These are phyloP conservation scores for Tilletia walkeri DNA, from an alignment of 1,284 basidiomycete genomes.

Conservation along the genomic window DNA sequence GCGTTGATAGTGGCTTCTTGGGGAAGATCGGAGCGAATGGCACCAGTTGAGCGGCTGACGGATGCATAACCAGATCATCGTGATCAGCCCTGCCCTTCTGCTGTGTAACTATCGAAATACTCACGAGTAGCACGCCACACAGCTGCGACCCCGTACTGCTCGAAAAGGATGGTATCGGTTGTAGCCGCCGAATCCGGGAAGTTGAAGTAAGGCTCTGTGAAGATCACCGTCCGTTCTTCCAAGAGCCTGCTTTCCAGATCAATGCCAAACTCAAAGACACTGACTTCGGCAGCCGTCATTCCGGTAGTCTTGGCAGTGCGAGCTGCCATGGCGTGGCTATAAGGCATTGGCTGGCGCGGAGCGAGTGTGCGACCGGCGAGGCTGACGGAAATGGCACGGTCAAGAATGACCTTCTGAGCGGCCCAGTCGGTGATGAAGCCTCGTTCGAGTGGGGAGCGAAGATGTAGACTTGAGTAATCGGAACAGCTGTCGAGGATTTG, in stretches of 20 bases:
- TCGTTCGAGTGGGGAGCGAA: slow-evolving; percentile 45
- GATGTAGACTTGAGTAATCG: slow-evolving; percentile 43
- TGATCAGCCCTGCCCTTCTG: no score
- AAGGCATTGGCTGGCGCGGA: neutral
- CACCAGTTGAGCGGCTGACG: neutral
- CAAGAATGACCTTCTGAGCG: slow-evolving; percentile 43
- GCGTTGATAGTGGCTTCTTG: neutral
- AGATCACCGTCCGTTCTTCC: slow-evolving; percentile 57
- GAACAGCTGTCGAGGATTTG: slow-evolving; percentile 36
- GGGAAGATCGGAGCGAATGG: slow-evolving; percentile 10
- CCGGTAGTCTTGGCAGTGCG: neutral
- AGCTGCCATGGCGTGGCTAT: neutral
- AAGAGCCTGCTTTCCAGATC: slow-evolving; percentile 21
- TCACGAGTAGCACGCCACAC: slow-evolving; percentile 63
- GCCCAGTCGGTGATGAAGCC: slow-evolving; percentile 51
- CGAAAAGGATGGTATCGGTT: slow-evolving; percentile 90
- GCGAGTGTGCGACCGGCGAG: neutral
- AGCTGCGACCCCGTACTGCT: slow-evolving; percentile 87
- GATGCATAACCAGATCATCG: no score
- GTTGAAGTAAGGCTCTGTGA: slow-evolving; percentile 92
- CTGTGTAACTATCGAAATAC: neutral
- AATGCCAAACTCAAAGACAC: slow-evolving; percentile 12
- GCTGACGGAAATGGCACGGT: slow-evolving; percentile 2
- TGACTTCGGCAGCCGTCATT: neutral
- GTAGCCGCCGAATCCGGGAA: slow-evolving; percentile 83